Conservation (phyloP, 352 stramenopile genomes). For the Globisporangium heterothallicum region DNA sequence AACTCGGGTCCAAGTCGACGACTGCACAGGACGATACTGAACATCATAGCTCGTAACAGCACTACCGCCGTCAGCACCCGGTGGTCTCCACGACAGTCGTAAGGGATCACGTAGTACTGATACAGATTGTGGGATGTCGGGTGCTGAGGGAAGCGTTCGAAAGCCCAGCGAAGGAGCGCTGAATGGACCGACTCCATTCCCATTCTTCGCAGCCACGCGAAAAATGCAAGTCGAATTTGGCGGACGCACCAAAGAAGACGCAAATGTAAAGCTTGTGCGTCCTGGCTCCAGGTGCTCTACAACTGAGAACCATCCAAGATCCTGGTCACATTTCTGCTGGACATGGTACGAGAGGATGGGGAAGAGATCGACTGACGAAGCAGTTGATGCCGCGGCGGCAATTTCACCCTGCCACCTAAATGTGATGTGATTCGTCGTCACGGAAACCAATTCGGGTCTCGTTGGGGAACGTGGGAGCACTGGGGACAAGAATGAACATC, state of each 20-base stretch:
- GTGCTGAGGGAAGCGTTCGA: constrained; percentile 21
- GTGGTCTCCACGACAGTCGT: constrained; percentile 30
- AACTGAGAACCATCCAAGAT: constrained; percentile 43
- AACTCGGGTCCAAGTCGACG: constrained; percentile 42
- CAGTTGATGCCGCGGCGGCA: constrained; percentile 4
- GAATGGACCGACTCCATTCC: constrained; percentile 51
- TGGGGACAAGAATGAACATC: constrained; percentile 2
- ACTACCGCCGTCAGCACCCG: constrained; percentile 22
- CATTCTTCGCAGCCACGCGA: constrained; percentile 43
- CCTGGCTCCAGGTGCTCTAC: constrained; percentile 22
- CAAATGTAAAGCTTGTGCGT: constrained; percentile 20
- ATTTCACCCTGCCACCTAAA: constrained; percentile 28
- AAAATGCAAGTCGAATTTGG: constrained; percentile 51
- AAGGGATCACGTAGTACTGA: neutral
- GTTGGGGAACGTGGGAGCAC: constrained; percentile 32
- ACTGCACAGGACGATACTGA: constrained; percentile 26
- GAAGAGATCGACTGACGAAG: constrained; percentile 27
- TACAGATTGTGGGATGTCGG: constrained; percentile 13
- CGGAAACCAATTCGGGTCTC: constrained; percentile 31
- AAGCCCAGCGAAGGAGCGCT: constrained; percentile 29
- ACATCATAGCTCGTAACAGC: constrained; percentile 32
- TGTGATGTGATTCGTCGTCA: constrained; percentile 26
- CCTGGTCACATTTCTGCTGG: constrained; percentile 45
- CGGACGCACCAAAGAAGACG: constrained; percentile 18
- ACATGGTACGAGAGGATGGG: constrained; percentile 32